Evolutionary conservation across 352 stramenopile species (phyloP).

Genomic region (Globisporangium spinosum): DNA sequence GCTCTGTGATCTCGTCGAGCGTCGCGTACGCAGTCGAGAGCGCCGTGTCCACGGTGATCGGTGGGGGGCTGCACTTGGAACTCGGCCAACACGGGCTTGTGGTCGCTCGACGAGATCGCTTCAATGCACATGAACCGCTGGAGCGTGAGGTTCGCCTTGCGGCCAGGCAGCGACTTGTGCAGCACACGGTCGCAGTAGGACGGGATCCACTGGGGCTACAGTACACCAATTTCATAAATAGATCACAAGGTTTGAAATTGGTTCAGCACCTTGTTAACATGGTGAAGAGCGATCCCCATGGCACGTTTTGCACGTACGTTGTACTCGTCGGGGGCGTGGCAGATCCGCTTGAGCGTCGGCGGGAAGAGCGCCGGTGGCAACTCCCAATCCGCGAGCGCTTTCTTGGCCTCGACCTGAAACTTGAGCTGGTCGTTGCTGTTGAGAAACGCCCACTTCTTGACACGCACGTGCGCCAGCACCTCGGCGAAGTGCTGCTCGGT

Average conservation of each 20-base stretch:
- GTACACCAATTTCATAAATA: not conserved
- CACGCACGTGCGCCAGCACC: conserved; percentile 51
- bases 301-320: conserved; percentile 25
- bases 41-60: conserved; percentile 22
- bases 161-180: conserved; percentile 71
- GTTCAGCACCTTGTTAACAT: no score
- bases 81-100: conserved; percentile 72
- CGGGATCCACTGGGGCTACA: conserved; percentile 64
- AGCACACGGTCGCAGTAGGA: conserved; percentile 86
- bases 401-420: conserved; percentile 53
- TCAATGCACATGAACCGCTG: conserved; percentile 56
- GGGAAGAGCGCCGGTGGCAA: conserved; percentile 60
- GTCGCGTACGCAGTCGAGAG: conserved; percentile 30
- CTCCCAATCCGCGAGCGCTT: conserved; percentile 61
- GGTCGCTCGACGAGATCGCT: conserved; percentile 71
- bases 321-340: conserved; percentile 39
- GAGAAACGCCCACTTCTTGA: conserved; percentile 60
- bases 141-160: conserved; percentile 50
- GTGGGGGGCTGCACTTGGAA: conserved; percentile 42
- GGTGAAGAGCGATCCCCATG: not conserved
- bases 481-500: conserved; percentile 69
- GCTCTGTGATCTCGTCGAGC: conserved; percentile 54
- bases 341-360: conserved; percentile 83
- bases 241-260: not conserved
- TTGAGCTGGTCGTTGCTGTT: conserved; percentile 79